Conservation (phyloP, 768 basidiomycete genomes). For the Lentinula aciculospora region DNA sequence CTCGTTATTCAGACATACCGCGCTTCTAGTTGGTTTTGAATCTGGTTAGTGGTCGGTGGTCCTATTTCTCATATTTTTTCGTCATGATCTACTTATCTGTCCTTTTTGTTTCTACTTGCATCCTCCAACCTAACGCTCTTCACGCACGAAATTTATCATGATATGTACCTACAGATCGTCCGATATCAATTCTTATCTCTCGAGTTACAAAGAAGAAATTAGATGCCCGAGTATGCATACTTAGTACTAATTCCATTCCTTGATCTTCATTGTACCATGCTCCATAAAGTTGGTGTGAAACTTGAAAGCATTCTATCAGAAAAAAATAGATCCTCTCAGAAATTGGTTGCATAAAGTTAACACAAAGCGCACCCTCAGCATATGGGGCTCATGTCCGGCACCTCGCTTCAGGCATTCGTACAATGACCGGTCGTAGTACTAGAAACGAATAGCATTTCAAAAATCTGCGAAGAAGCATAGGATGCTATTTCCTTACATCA, state of each 20-base stretch:
- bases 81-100: not conserved
- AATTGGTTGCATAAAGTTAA: not conserved
- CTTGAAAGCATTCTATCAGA: slow-evolving; percentile 27
- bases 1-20: not conserved
- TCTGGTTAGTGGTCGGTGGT: too few relatives aligned
- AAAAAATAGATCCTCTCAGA: not conserved
- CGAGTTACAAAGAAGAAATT: not conserved
- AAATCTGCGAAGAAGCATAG: not conserved
- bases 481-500: slow-evolving; percentile 22
- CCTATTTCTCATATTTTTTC: not conserved
- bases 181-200: not conserved
- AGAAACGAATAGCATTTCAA: not conserved
- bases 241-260: slow-evolving; percentile 33
- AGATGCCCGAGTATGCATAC: not conserved
- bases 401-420: slow-evolving; percentile 37
- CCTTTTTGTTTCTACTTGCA: not conserved
- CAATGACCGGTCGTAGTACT: slow-evolving; percentile 39
- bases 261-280: slow-evolving; percentile 33
- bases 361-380: slow-evolving; percentile 29
- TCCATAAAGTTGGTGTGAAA: slow-evolving; percentile 29
- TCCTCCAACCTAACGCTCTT: not conserved
- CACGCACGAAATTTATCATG: not conserved
- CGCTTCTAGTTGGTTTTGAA: not conserved
- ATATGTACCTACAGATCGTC: not conserved
- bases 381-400: slow-evolving; percentile 43